Conservation (phyloP, 495 filamentous ascomycete species). For the Lasiosphaeria ovina region DNA sequence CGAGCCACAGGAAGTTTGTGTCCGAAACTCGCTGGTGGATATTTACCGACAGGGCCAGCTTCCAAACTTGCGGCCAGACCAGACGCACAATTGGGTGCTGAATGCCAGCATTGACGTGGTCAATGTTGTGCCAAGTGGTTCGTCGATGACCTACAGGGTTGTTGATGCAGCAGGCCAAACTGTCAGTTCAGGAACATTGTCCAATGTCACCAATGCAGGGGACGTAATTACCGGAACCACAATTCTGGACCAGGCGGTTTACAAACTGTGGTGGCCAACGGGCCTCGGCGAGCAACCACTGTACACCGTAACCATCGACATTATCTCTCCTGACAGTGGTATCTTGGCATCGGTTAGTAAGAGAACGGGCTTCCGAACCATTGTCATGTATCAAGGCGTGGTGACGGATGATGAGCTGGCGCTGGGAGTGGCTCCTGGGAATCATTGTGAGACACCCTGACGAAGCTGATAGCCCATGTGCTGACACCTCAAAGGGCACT, state of each 20-base stretch:
- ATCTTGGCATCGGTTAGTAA: slow-evolving; percentile 51
- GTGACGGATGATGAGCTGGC: slow-evolving; percentile 58
- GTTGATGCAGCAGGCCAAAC: slow-evolving; percentile 48
- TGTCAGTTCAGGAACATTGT: slow-evolving; percentile 44
- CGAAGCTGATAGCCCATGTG: slow-evolving; percentile 56
- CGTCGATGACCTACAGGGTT: slow-evolving; percentile 53
- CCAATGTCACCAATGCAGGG: slow-evolving; percentile 43
- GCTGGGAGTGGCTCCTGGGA: slow-evolving; percentile 47
- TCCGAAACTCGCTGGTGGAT: slow-evolving; percentile 60
- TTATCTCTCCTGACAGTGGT: slow-evolving; percentile 38
- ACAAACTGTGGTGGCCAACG: slow-evolving; percentile 64
- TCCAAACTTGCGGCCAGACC: slow-evolving; percentile 59
- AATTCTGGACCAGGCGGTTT: slow-evolving; percentile 42
- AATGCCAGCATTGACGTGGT: slow-evolving; percentile 68
- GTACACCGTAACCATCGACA: slow-evolving; percentile 55
- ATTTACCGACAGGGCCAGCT: slow-evolving; percentile 62
- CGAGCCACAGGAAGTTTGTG: slow-evolving; percentile 42
- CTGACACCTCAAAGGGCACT: slow-evolving; percentile 40
- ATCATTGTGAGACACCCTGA: background rate
- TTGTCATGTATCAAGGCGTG: slow-evolving; percentile 60
- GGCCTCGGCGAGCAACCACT: slow-evolving; percentile 61
- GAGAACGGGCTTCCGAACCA: slow-evolving; percentile 63
- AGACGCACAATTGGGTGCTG: slow-evolving; percentile 62
- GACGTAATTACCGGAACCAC: slow-evolving; percentile 53
- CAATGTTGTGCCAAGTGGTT: slow-evolving; percentile 48